Base-by-base conservation (phyloP, 2,329 filamentous ascomycete genomes). In the Fusarium sp. region DNA sequence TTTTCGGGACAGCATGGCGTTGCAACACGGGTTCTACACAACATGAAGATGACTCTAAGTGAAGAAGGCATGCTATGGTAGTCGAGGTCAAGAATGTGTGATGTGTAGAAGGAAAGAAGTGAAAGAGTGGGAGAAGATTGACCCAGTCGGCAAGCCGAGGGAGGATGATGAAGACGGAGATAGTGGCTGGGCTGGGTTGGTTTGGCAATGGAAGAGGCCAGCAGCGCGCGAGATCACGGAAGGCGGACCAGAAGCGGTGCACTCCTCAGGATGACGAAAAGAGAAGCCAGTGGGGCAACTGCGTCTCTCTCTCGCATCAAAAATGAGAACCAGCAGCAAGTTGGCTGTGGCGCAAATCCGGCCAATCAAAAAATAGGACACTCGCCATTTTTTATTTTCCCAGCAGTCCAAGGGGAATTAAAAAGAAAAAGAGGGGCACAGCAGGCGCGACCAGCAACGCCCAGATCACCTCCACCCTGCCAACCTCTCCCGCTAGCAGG, bases 301-400 rank as follows among this genome's bases (percentile, higher is more conserved):
- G 54, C 54, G 33, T 58, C 31, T 58, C 20, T 16, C 54, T 58
- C 54, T 58, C 54, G 56, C 72, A 72, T 67, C 61, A 64, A 60
- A 76, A 75, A 68, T 64, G 48, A 58, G 58, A 27, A 27, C 50
- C 43, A 29, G 58, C 33, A 45, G 37, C 22, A 22, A 39, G 37
- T 13, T 37, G n/a, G 20, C 48, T 31, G 45, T 54, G 45, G 41
- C 24, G 24, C 73, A 63, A 43, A 52, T 31, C 9, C 8, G 22
- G 54, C 73, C 73, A 76, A 74, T 72, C 20, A 31, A 76, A 76
- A 74, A 76, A 69, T 65, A 64, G 73, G 65, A 68, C 67, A 64
- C 52, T 68, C 71, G 63, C 69, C 72, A 37, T 67, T 73, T 74
- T 64, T 75, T 75, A 63, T 68, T 69, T 61, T 64, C 63, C 43